Base-by-base conservation (phyloP, 345 rosid genomes). In the Acer yangbiense region DNA sequence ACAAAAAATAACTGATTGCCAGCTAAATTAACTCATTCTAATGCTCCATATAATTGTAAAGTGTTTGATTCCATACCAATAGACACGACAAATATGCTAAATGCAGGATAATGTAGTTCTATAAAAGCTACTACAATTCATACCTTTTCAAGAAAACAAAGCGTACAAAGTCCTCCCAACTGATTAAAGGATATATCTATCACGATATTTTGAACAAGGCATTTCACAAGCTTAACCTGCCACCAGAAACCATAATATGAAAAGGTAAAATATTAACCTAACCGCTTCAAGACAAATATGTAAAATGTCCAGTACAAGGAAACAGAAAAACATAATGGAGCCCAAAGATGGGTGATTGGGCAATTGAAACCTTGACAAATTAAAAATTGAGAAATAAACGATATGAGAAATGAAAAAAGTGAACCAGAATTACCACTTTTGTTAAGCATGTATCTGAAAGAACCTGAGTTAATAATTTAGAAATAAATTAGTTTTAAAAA, bases 161-260 rank as follows among this genome's bases (percentile, higher is more conserved):
- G 66, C 4, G 87, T 68, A 71, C 78, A 73, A 70, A 84, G 83
- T 54, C 87, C 87, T 57, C 85, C 86, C 65, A 84, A 52, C 69
- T 86, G 87, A 79, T 86, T 84, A 68, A 84, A 86, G 43, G 89
- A 86, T 60, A 84, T 86, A 80, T 86, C 89, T 48, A 84, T 78
- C 25, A 84, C 84, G 20, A 83, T 78, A 21, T 84, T 74, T 58
- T 86, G 74, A 65, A 86, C 84, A 12, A 80, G 61, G 80, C 86
- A 84, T 75, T 86, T 86, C 76, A 86, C 69, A 81, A 86, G 84
- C 80, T 86, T 86, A 73, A 84, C 89, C 89, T 86, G 87, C 77
- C 64, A 74, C 32, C 69, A 67, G 46, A 67, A 74, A 65, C 35
- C 68, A 65, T 10, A 39, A 50, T 21, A 39, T 27, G 32, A 20